A percentile compares a stretch with the other conserved stretches of the same genome.
These are phyloP conservation scores for Alternaria sp. DNA, from an alignment of 2,329 filamentous ascomycete species.

Conservation along the genomic window DNA sequence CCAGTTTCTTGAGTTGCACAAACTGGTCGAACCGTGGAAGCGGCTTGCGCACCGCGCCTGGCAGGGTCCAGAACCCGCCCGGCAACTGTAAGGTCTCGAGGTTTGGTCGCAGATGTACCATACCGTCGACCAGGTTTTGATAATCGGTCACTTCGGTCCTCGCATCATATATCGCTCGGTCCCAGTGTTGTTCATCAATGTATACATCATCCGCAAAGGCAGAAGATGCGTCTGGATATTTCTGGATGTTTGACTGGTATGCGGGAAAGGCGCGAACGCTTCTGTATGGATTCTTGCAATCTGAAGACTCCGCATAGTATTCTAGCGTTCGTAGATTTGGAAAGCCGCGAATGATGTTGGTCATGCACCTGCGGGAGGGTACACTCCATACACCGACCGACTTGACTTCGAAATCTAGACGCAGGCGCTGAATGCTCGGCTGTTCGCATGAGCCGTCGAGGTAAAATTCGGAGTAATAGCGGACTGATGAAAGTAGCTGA, in stretches of 20 bases:
- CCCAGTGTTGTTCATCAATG: slow-evolving; percentile 1
- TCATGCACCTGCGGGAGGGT: slow-evolving; percentile 5
- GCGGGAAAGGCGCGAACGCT: slow-evolving; percentile 23
- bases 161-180: slow-evolving; percentile 23
- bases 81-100: slow-evolving; percentile 20
- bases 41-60: slow-evolving; percentile 23
- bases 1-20: slow-evolving; percentile 7
- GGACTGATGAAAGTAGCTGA: neutral
- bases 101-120: slow-evolving; percentile 15
- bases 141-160: slow-evolving; percentile 28
- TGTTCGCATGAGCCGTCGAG: neutral
- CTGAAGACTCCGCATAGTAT: slow-evolving; percentile 23
- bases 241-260: slow-evolving; percentile 26
- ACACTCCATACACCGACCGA: slow-evolving; percentile 19
- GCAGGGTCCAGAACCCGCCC: slow-evolving; percentile 29
- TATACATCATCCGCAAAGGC: neutral
- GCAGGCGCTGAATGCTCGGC: slow-evolving; percentile 16
- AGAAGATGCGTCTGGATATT: slow-evolving; percentile 11
- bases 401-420: slow-evolving; percentile 24
- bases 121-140: slow-evolving; percentile 18
- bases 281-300: slow-evolving; percentile 21
- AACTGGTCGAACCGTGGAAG: slow-evolving; percentile 23
- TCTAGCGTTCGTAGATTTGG: slow-evolving; percentile 10
- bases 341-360: slow-evolving; percentile 13
- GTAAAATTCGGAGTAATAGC: neutral